Conservation (phyloP, 2,329 filamentous ascomycete species). For the Colletotrichum brevisporum region DNA sequence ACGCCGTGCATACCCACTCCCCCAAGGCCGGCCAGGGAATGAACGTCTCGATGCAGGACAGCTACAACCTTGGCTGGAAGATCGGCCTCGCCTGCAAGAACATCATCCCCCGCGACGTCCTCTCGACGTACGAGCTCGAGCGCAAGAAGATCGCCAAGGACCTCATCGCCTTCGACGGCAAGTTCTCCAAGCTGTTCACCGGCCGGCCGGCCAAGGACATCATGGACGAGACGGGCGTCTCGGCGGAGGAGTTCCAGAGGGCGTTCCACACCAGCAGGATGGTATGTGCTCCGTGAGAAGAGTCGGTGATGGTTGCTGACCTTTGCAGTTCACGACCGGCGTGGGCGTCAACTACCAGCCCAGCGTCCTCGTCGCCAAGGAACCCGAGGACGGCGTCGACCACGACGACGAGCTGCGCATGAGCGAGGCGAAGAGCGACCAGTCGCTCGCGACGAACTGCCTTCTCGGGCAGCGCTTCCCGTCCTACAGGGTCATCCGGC, state of each 20-base stretch:
- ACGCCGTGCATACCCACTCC: conserved; percentile 70
- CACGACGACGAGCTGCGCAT: conserved; percentile 58
- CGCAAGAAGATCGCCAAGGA: conserved; percentile 70
- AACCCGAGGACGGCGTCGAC: conserved; percentile 50
- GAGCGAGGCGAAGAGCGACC: conserved; percentile 50
- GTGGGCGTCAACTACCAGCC: conserved; percentile 69
- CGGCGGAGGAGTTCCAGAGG: conserved; percentile 73
- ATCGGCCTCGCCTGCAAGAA: conserved; percentile 62
- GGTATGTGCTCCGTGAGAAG: conserved; percentile 6
- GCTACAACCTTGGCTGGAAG: conserved; percentile 72
- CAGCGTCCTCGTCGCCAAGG: conserved; percentile 69
- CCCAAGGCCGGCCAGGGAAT: conserved; percentile 80
- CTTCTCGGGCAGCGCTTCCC: conserved; percentile 71
- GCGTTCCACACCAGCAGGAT: conserved; percentile 71
- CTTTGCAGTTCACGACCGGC: conserved; percentile 40
- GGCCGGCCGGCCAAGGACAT: conserved; percentile 70
- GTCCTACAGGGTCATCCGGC: conserved; percentile 71
- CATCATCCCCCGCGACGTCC: conserved; percentile 56
- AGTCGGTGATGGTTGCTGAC: background rate
- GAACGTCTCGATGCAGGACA: conserved; percentile 80
- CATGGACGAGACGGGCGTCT: conserved; percentile 72
- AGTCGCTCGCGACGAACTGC: conserved; percentile 59
- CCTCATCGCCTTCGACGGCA: conserved; percentile 72
- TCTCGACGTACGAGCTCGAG: conserved; percentile 66
- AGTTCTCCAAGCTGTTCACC: conserved; percentile 69